Evolutionary conservation across 2,329 filamentous ascomycete genomes (phyloP).

Genomic region (Lachnellula subtilissima): DNA sequence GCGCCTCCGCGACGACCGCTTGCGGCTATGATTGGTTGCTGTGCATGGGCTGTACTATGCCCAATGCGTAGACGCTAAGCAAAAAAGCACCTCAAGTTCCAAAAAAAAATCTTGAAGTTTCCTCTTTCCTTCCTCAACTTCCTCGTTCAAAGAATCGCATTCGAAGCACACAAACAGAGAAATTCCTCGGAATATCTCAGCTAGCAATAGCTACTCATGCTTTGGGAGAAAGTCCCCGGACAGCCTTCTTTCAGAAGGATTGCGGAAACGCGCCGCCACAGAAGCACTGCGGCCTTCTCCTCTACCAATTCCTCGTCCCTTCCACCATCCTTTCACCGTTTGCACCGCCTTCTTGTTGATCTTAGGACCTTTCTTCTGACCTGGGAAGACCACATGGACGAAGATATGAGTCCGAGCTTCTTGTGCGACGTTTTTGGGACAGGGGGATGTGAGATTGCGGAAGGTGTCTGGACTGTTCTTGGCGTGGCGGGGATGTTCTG

Average conservation of each 20-base stretch:
- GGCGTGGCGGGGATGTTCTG: constrained; percentile 40
- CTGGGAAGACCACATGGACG: constrained; percentile 58
- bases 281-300: constrained; percentile 89
- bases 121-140: constrained; percentile 51
- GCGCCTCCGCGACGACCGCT: constrained; percentile 5
- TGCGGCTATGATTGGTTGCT: constrained; percentile 2
- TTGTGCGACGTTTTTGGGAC: constrained; percentile 31
- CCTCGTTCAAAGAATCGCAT: constrained; percentile 99
- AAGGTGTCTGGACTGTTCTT: constrained; percentile 38
- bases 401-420: constrained; percentile 82
- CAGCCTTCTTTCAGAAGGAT: constrained; percentile 54
- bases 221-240: constrained; percentile 99
- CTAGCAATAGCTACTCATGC: constrained; percentile 44
- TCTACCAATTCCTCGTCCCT: constrained; percentile 52
- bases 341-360: constrained; percentile 30
- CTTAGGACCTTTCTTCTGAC: constrained; percentile 25
- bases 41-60: background rate
- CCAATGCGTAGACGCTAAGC: background rate
- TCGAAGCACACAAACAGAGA: constrained; percentile 96
- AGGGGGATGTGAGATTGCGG: constrained; percentile 27
- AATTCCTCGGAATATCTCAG: constrained; percentile 37
- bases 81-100: constrained; percentile 1
- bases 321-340: constrained; percentile 33
- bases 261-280: constrained; percentile 99
- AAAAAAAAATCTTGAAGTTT: constrained; percentile 12